A percentile compares a stretch with the other conserved stretches of the same genome.
These are phyloP conservation scores for Pseudocercospora eumusae DNA, from an alignment of 2,329 filamentous ascomycete genomes.

Conservation along the genomic window DNA sequence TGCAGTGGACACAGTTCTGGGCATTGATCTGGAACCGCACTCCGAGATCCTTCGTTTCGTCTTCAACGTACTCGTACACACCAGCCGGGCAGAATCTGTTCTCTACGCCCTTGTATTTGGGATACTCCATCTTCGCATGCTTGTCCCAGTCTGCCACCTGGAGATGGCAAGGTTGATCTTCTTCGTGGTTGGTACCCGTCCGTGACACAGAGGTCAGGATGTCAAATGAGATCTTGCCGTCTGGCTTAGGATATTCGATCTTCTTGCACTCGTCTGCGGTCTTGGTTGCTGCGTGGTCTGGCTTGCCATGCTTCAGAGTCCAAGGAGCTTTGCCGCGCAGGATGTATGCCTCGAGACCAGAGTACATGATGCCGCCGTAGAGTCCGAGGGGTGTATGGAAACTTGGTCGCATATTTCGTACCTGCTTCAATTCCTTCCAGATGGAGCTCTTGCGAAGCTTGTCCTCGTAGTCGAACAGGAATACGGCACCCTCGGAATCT, in stretches of 20 bases:
- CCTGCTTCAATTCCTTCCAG: constrained; percentile 91
- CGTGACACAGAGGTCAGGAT: constrained; percentile 93
- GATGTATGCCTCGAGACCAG: constrained; percentile 85
- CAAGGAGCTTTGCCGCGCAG: constrained; percentile 84
- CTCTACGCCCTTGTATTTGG: constrained; percentile 86
- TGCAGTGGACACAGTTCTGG: constrained; percentile 99
- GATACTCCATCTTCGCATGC: constrained; percentile 80
- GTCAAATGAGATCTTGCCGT: constrained; percentile 92
- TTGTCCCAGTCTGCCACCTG: constrained; percentile 94
- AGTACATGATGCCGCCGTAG: constrained; percentile 89
- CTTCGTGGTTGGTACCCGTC: constrained; percentile 97
- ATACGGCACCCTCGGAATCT: constrained; percentile 67
- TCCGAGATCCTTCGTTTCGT: constrained; percentile 79
- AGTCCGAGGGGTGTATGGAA: constrained; percentile 87
- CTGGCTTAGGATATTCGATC: constrained; percentile 96
- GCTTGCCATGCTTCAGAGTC: constrained; percentile 82
- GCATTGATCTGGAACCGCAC: constrained; percentile 97
- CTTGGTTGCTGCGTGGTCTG: constrained; percentile 78
- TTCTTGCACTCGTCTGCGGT: constrained; percentile 75
- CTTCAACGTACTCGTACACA: constrained; percentile 97
- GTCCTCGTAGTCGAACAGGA: constrained; percentile 93
- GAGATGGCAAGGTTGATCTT: constrained; percentile 95
- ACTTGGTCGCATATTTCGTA: constrained; percentile 95
- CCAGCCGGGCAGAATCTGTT: constrained; percentile 96
- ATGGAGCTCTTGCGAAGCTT: constrained; percentile 80